Evolutionary conservation across 1,284 basidiomycete genomes (phyloP), one percentile per base, ranked within the genome.

Genomic region (Ustilago shanxiensis): DNA sequence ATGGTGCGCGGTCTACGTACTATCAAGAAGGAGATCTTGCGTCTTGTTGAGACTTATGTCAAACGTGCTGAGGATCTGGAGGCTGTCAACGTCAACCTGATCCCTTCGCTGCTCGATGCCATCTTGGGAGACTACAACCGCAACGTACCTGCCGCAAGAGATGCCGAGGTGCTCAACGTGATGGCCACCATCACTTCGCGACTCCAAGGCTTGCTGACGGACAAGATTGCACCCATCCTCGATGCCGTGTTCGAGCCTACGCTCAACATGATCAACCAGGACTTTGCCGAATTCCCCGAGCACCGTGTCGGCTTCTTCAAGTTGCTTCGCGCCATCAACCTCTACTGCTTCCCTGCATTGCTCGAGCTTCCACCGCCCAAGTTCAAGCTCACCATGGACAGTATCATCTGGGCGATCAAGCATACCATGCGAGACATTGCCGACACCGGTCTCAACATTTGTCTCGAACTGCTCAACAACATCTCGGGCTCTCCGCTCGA

Each of bases 341-440:
- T 92, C 77, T 91, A 94, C 86, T 98, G 96, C 89, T 99, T 99
- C 93, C 93, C 94, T 83, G 94, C 94, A 92, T 88, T 99, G 45
- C 90, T 98, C 68, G 91, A 91, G 44, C 90, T 98, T 64, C 93
- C 94, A 16, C 93, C 95, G n/a, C 87, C 90, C 57, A 93, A 97
- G 88, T 99, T 99, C 90, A 98, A 98, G 88, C 88, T 99, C 71
- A 93, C 97, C 87, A 98, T 98, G 91, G 97, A 99, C 87, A 95
- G 95, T 79, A 93, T 98, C 77, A 93, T 98, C 60, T 99, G 97
- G 97, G 96, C 95, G 14, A 97, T 99, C 89, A 99, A 99, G 88
- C 97, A 99, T 88, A 98, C 95, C 18, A 97, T 98, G 94, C 91
- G 97, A 62, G 97, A 99, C 87, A 98, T 99, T 80, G 94, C 95